These are phyloP conservation scores for Cladophialophora exuberans DNA, from an alignment of 2,329 filamentous ascomycete species.

Conservation along the genomic window DNA sequence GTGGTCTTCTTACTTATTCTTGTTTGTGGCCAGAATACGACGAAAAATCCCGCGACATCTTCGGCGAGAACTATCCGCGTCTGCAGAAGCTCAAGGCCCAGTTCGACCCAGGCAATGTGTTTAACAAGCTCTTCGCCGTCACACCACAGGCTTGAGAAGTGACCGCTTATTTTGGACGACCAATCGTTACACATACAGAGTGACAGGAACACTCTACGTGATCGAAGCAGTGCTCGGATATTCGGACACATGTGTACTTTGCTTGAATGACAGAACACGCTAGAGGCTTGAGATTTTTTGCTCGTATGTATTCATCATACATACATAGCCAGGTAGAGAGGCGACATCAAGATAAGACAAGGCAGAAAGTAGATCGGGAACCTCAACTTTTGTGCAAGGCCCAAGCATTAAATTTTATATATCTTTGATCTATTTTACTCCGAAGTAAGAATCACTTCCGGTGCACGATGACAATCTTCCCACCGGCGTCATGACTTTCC, in stretches of 20 bases:
- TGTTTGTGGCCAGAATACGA: constrained; percentile 28
- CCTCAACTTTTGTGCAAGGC: neutral
- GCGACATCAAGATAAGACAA: too few species aligned
- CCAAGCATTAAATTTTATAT: neutral
- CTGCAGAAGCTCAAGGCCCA: constrained; percentile 49
- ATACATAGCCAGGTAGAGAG: too few species aligned
- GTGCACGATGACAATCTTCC: constrained; percentile 39
- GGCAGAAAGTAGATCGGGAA: neutral
- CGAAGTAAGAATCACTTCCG: too few species aligned
- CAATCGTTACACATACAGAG: too few species aligned
- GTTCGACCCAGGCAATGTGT: constrained; percentile 53
- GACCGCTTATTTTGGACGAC: neutral
- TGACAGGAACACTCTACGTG: too few species aligned
- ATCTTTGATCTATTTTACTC: neutral
- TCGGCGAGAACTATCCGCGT: constrained; percentile 48
- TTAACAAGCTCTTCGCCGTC: constrained; percentile 49
- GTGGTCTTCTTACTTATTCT: neutral
- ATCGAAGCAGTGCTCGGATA: too few species aligned
- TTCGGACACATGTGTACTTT: too few species aligned
- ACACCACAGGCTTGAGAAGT: constrained; percentile 18
- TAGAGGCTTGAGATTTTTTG: too few species aligned
- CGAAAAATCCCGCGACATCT: constrained; percentile 42
- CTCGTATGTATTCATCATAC: too few species aligned
- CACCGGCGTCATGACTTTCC: constrained; percentile 39
- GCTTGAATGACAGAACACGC: too few species aligned